phyloP scores from a whole-genome alignment of 106 monocot genomes.

The Phalaenopsis equestris region DNA sequence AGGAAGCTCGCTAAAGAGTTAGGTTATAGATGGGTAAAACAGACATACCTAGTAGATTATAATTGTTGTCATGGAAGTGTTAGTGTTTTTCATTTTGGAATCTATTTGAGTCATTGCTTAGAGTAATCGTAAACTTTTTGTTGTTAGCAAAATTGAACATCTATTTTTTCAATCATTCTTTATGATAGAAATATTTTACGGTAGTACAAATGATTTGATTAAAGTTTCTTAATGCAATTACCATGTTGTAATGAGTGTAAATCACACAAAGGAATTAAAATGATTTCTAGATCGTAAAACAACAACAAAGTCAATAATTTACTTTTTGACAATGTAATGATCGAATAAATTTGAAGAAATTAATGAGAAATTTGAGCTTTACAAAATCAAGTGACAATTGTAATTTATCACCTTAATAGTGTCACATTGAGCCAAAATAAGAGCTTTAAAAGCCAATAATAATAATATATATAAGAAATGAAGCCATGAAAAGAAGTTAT shows the following conservation, averaged over 20 bases:
- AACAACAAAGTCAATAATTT: neutral
- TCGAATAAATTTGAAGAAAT: neutral
- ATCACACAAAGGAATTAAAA: no score
- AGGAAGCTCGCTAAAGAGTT: slow-evolving; percentile 89
- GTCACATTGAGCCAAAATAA: neutral
- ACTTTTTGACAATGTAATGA: neutral
- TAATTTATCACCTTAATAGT: neutral
- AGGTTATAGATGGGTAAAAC: slow-evolving; percentile 95
- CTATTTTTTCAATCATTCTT: neutral
- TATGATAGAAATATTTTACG: neutral
- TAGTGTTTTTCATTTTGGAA: neutral
- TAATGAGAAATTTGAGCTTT: neutral
- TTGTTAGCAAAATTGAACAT: neutral
- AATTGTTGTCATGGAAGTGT: neutral
- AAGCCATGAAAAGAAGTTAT: neutral
- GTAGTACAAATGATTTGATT: neutral
- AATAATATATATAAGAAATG: neutral
- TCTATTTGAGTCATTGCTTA: neutral
- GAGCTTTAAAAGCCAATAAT: neutral
- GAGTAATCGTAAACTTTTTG: neutral
- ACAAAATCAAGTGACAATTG: neutral
- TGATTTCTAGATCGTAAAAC: no score
- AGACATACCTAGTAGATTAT: neutral
- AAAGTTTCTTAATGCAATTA: neutral
- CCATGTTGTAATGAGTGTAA: no score